Evolutionary conservation across 2,329 filamentous ascomycete genomes (phyloP), one percentile per base, ranked within the genome.

Genomic region (Fusarium sambucinum): DNA sequence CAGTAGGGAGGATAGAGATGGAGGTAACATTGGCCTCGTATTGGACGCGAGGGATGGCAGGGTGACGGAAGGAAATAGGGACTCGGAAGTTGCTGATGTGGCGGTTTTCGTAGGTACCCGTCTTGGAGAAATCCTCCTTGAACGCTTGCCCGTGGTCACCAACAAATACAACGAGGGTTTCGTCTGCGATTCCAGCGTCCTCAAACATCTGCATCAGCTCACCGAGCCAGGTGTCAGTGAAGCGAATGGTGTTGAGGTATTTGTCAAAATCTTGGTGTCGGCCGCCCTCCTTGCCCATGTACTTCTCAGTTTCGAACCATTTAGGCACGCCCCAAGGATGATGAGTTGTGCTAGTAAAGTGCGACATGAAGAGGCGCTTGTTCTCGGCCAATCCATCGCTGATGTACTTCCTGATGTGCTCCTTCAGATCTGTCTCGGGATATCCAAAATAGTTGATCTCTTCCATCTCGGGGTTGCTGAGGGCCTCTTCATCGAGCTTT

Each of bases 341-440:
- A 45, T 79, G 77, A 3, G 73, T 75, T 25, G 77, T 79, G 65
- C 77, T 78, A 21, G 77, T 79, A 11, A 79, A 68, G 40, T 79
- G 77, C 3, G 76, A 74, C 37, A 79, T 63, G 46, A 79, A 79
- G 13, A 78, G 59, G 16, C 77, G 74, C 56, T 78, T 73, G 11
- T 78, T 69, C 27, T 76, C 74, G 25, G 72, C 65, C 42, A 75
- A 72, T 16, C 76, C 76, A 3, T 72, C 64, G 1, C 48, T 57
- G 32, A 79, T 77, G 8, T 66, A 74, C 40, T 78, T 75, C n/a
- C 61, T 70, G 21, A 79, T 70, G 44, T 78, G 78, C 12, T 74
- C 68, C 46, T 75, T 74, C 5, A 79, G 65, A 6, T 64, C 71
- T 1, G 63, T 66, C 33, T 79, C 77, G 13, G 74, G 68, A 57